Evolutionary conservation across 2,329 filamentous ascomycete species (phyloP).

Genomic region (Aureobasidium sp.): DNA sequence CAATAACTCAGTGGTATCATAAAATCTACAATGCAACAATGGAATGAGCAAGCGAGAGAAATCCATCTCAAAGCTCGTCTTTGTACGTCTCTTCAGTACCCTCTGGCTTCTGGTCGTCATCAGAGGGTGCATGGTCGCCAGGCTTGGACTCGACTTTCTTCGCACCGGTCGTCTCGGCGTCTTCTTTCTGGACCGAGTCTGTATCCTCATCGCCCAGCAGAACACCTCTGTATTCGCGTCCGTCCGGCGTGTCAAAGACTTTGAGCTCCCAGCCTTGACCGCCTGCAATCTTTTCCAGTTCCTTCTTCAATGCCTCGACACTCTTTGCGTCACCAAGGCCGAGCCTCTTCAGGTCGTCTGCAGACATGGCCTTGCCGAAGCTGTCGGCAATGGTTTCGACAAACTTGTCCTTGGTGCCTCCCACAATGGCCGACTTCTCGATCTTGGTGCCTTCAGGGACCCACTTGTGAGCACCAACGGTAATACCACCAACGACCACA

Average conservation of each 20-base stretch:
- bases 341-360: constrained; percentile 48
- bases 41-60: neutral
- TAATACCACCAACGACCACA: constrained; percentile 49
- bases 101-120: neutral
- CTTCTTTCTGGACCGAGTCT: constrained; percentile 27
- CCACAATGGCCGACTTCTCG: constrained; percentile 45
- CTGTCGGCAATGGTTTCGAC: constrained; percentile 48
- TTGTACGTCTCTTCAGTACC: constrained; percentile 17
- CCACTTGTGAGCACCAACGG: constrained; percentile 50
- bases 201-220: constrained; percentile 55
- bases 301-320: constrained; percentile 61
- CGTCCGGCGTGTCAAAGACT: constrained; percentile 62
- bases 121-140: neutral
- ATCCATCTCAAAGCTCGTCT: constrained; percentile 9
- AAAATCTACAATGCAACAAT: neutral
- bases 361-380: constrained; percentile 42
- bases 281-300: constrained; percentile 62
- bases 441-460: constrained; percentile 51
- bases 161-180: constrained; percentile 16
- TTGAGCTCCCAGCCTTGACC: constrained; percentile 74
- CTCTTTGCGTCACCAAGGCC: constrained; percentile 61
- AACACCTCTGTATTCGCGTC: constrained; percentile 62
- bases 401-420: constrained; percentile 48
- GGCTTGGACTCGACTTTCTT: constrained; percentile 28
- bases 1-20: constrained; percentile 12